Evolutionary conservation across 208 protist genomes (phyloP).

Genomic region (Leptomonas pyrrhocoris): DNA sequence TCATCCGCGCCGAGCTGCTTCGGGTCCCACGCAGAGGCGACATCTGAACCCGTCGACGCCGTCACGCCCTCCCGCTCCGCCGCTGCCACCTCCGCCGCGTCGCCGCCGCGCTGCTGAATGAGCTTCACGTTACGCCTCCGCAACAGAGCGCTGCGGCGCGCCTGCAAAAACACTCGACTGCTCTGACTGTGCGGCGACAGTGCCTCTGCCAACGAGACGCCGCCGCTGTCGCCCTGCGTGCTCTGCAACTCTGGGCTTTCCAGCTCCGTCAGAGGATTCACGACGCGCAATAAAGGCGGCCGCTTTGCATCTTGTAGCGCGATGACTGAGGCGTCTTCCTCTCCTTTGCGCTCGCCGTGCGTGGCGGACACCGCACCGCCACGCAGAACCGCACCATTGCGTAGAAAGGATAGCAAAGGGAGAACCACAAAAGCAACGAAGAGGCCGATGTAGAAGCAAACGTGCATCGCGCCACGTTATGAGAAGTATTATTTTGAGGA

Average conservation of each 20-base stretch:
- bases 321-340: neutral
- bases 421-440: conserved; percentile 28
- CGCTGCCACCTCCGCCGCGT: conserved; percentile 2
- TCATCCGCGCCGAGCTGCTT: conserved; percentile 24
- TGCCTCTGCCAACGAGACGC: neutral
- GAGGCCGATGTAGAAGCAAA: conserved; percentile 12
- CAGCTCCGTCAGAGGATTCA: too few relatives aligned
- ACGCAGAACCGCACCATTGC: conserved; percentile 29
- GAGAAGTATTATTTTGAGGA: neutral
- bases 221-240: neutral
- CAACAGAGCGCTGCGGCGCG: neutral
- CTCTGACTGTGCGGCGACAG: conserved; percentile 14
- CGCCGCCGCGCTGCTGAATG: conserved; percentile 15
- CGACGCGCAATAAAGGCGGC: neutral
- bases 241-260: neutral
- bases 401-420: conserved; percentile 40
- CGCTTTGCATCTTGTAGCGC: neutral
- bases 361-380: conserved; percentile 21
- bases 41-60: conserved; percentile 6
- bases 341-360: conserved; percentile 8
- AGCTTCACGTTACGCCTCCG: neutral
- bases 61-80: conserved; percentile 8
- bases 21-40: conserved; percentile 19
- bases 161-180: conserved; percentile 17
- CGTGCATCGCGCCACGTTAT: neutral